These are phyloP conservation scores for Colletotrichum filicis DNA, from an alignment of 2,329 filamentous ascomycete genomes.

Conservation along the genomic window DNA sequence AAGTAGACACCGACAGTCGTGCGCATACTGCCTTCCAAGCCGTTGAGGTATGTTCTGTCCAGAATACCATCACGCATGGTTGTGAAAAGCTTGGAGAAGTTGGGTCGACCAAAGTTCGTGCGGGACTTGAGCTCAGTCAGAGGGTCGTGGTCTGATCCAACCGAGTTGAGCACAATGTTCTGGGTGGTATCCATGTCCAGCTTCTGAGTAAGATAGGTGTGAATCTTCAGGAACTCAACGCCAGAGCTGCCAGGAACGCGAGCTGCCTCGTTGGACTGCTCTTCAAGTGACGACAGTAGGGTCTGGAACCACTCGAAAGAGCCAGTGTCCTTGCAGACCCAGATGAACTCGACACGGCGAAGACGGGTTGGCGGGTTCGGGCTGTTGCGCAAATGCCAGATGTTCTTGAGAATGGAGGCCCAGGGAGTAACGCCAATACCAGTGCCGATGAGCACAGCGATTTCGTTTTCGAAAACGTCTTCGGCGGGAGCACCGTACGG, in stretches of 20 bases:
- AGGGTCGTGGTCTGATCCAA: slow-evolving; percentile 88
- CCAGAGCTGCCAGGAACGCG: slow-evolving; percentile 74
- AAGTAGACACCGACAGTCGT: slow-evolving; percentile 98
- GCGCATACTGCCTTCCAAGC: slow-evolving; percentile 78
- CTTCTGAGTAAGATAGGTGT: slow-evolving; percentile 96
- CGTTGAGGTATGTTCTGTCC: slow-evolving; percentile 85
- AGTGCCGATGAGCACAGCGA: slow-evolving; percentile 85
- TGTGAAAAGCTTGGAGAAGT: slow-evolving; percentile 83
- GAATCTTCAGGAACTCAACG: slow-evolving; percentile 92
- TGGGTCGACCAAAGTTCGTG: slow-evolving; percentile 94
- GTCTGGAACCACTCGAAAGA: slow-evolving; percentile 99
- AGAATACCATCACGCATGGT: slow-evolving; percentile 90
- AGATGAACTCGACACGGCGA: slow-evolving; percentile 97
- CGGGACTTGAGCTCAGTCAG: slow-evolving; percentile 89
- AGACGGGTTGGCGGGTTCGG: slow-evolving; percentile 91
- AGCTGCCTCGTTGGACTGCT: slow-evolving; percentile 79
- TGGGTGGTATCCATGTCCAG: slow-evolving; percentile 92
- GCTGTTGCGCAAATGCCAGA: slow-evolving; percentile 93
- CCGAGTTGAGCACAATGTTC: slow-evolving; percentile 96
- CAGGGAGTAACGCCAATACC: slow-evolving; percentile 90
- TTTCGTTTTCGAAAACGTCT: slow-evolving; percentile 95
- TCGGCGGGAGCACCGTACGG: slow-evolving; percentile 97
- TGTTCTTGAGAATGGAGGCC: slow-evolving; percentile 93
- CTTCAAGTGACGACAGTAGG: slow-evolving; percentile 88
- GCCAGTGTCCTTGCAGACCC: slow-evolving; percentile 94